Percentiles rank a stretch among this genome's conserved stretches.
Conservation (phyloP, 345 rosid genomes). For the Luvunga scandens region DNA sequence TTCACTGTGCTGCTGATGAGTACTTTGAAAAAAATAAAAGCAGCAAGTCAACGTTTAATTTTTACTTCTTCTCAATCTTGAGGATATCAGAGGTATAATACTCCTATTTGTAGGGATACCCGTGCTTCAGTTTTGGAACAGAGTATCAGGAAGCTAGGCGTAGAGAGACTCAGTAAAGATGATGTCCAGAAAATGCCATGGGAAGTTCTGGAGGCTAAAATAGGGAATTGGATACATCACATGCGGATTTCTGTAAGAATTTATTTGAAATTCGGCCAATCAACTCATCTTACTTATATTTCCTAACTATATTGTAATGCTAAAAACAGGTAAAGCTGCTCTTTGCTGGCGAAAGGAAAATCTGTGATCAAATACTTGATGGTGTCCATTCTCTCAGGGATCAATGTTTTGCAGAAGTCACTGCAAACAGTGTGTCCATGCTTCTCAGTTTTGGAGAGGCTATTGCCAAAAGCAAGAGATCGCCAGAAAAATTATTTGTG, state of each 20-base stretch:
- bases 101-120: constrained; percentile 51
- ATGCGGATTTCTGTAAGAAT: constrained; percentile 86
- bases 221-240: constrained; percentile 94
- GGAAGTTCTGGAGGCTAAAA: constrained; percentile 97
- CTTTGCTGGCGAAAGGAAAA: constrained; percentile 80
- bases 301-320: constrained; percentile 11
- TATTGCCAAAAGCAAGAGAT: constrained; percentile 95
- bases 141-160: constrained; percentile 84
- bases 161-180: constrained; percentile 92
- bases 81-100: not conserved
- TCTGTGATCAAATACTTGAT: constrained; percentile 81
- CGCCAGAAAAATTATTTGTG: constrained; percentile 92
- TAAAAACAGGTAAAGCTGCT: constrained; percentile 81
- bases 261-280: constrained; percentile 8
- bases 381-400: constrained; percentile 76
- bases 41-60: not conserved
- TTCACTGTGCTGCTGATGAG: not conserved
- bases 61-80: constrained; percentile 7
- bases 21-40: not conserved
- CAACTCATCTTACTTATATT: not conserved
- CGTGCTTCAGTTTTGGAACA: constrained; percentile 90
- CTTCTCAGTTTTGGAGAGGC: constrained; percentile 98
- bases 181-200: constrained; percentile 98
- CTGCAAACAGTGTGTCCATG: constrained; percentile 66
- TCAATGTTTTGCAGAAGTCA: constrained; percentile 84